Evolutionary conservation across 306 rosid genomes (phyloP).

Genomic region (Pachyrhizus erosus): DNA sequence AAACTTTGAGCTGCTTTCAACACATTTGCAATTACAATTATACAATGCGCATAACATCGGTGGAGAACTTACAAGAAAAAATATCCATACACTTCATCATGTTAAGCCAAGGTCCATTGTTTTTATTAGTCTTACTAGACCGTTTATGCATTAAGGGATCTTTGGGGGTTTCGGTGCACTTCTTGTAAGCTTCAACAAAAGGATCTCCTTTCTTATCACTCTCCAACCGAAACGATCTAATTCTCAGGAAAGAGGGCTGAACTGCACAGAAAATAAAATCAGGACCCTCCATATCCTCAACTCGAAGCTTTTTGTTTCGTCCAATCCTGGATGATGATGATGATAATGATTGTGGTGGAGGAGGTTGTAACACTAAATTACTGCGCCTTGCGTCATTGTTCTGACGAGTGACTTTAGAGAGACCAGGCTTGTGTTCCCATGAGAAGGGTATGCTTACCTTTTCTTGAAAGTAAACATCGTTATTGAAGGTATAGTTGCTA

Average conservation of each 20-base stretch:
- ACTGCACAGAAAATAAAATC: background rate
- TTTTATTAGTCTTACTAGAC: background rate
- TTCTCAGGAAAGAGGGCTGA: slow-evolving; percentile 13
- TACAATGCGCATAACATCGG: background rate
- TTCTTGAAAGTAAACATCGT: slow-evolving; percentile 7
- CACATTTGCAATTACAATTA: background rate
- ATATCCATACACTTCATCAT: slow-evolving; percentile 27
- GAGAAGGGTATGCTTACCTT: slow-evolving; percentile 51
- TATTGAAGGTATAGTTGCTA: background rate
- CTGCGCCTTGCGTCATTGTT: background rate
- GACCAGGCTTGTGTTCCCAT: slow-evolving; percentile 66
- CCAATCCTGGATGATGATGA: background rate
- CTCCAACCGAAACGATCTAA: background rate
- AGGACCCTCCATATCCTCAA: background rate
- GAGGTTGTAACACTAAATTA: slow-evolving; percentile 40
- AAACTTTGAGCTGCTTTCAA: background rate
- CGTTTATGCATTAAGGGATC: background rate
- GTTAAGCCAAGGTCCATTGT: slow-evolving; percentile 2
- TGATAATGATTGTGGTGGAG: slow-evolving; percentile 38
- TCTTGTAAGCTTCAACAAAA: slow-evolving; percentile 53
- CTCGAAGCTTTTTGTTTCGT: background rate
- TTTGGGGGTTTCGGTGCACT: slow-evolving; percentile 48
- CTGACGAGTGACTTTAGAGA: slow-evolving; percentile 40
- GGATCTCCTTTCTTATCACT: slow-evolving; percentile 49
- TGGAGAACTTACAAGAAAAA: slow-evolving; percentile 44